These are phyloP conservation scores for Yarrowia yakushimensis DNA, from an alignment of 805 yeast species.

Conservation along the genomic window DNA sequence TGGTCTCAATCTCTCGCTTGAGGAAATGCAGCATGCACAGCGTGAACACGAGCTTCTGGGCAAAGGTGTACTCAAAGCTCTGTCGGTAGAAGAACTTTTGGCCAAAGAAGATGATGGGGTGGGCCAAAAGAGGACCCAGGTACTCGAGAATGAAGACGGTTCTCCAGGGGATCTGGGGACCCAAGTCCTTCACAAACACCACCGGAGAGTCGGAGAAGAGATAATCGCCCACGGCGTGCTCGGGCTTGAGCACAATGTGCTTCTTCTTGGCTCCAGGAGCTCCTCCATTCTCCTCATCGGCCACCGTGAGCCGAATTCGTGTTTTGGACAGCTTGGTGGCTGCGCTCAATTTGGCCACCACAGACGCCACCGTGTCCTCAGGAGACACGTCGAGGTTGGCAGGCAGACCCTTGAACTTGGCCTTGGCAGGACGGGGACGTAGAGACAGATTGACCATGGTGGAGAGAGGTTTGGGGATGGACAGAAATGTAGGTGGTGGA, in stretches of 20 bases:
- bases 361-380: conserved; percentile 44
- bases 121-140: conserved; percentile 81
- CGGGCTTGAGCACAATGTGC: conserved; percentile 45
- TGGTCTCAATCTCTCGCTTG: conserved; percentile 86
- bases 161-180: conserved; percentile 90
- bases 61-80: conserved; percentile 43
- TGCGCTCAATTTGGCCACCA: conserved; percentile 45
- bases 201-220: conserved; percentile 41
- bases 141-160: conserved; percentile 87
- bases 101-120: conserved; percentile 58
- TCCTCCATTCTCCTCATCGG: conserved; percentile 34
- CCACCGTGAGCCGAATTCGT: conserved; percentile 55
- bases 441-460: conserved; percentile 4
- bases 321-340: conserved; percentile 46
- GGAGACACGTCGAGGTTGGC: conserved; percentile 35
- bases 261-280: conserved; percentile 39
- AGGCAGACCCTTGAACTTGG: conserved; percentile 33
- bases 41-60: conserved; percentile 53
- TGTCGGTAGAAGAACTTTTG: conserved; percentile 40
- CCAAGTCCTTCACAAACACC: conserved; percentile 78
- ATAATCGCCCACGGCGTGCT: conserved; percentile 46
- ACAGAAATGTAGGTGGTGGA: background rate
- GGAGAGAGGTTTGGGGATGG: background rate
- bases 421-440: conserved; percentile 29
- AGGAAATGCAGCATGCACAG: conserved; percentile 70